Evolutionary conservation across 2,329 filamentous ascomycete species (phyloP).

Genomic region (Coleophoma eucalyptorum): DNA sequence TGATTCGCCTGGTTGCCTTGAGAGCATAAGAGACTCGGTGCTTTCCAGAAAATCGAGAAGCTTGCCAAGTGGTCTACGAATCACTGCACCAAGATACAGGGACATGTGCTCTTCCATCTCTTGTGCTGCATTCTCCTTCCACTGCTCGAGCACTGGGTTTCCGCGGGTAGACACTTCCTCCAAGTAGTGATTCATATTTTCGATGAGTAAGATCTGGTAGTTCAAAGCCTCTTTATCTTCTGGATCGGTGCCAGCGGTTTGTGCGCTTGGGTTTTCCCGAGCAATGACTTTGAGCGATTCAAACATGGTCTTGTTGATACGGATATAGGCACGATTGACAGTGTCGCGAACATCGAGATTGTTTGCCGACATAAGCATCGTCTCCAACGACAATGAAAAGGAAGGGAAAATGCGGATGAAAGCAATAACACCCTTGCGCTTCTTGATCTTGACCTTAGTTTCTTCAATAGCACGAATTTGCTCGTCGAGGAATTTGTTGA

Average conservation of each 20-base stretch:
- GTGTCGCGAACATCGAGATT: slow-evolving; percentile 67
- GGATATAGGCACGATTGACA: slow-evolving; percentile 83
- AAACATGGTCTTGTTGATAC: slow-evolving; percentile 93
- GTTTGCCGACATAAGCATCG: slow-evolving; percentile 65
- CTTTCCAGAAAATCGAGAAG: slow-evolving; percentile 89
- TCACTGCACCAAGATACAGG: slow-evolving; percentile 82
- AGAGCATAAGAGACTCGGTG: slow-evolving; percentile 65
- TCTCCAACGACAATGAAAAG: slow-evolving; percentile 80
- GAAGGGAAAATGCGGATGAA: slow-evolving; percentile 93
- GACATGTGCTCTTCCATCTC: slow-evolving; percentile 86
- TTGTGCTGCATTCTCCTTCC: slow-evolving; percentile 71
- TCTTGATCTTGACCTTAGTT: slow-evolving; percentile 98
- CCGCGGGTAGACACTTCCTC: slow-evolving; percentile 80
- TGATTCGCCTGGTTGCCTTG: slow-evolving; percentile 56
- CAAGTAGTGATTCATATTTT: slow-evolving; percentile 98
- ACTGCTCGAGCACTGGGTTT: slow-evolving; percentile 75
- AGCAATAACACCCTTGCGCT: slow-evolving; percentile 91
- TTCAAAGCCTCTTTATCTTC: slow-evolving; percentile 97
- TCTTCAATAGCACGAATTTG: slow-evolving; percentile 96
- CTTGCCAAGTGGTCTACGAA: slow-evolving; percentile 84
- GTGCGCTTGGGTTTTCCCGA: slow-evolving; percentile 55
- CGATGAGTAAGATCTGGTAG: slow-evolving; percentile 94
- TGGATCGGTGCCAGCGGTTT: slow-evolving; percentile 48
- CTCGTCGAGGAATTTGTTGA: slow-evolving; percentile 87
- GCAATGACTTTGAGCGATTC: slow-evolving; percentile 95